These are phyloP conservation scores for Brasenia schreberi DNA, from an alignment of 164 flowering plant genomes.

Conservation along the genomic window DNA sequence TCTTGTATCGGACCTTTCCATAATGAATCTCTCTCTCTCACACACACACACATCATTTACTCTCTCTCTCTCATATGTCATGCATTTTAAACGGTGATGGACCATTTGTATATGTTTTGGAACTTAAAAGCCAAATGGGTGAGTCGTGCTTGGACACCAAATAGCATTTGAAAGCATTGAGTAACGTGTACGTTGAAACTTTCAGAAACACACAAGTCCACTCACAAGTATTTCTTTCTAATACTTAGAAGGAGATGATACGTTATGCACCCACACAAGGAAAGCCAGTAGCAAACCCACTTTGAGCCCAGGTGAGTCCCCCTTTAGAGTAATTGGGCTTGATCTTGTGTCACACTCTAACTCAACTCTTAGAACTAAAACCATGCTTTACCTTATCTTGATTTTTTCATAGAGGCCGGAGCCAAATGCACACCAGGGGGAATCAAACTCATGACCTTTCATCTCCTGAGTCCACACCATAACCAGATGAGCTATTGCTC, in stretches of 20 bases:
- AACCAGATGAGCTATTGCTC: not conserved
- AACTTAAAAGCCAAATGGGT: not conserved
- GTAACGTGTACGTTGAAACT: not conserved
- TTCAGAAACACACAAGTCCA: not conserved
- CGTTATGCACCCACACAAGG: too few species aligned
- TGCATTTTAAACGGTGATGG: not conserved
- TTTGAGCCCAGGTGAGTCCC: too few species aligned
- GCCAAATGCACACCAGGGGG: too few species aligned
- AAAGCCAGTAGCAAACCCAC: too few species aligned
- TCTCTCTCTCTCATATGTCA: not conserved
- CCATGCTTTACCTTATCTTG: not conserved
- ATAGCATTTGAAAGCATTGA: not conserved
- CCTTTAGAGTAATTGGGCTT: too few species aligned
- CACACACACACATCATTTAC: not conserved
- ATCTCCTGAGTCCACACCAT: not conserved
- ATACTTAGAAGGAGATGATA: too few species aligned
- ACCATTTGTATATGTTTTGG: not conserved
- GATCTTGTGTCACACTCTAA: too few species aligned
- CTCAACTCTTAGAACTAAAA: too few species aligned
- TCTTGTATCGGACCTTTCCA: not conserved
- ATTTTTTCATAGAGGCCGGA: not conserved
- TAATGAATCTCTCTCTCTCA: not conserved
- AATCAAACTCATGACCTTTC: too few species aligned
- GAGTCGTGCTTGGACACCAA: not conserved
- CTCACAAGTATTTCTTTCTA: too few species aligned